A percentile compares a stretch with the other conserved stretches of the same genome.
phyloP scores from a whole-genome alignment of 345 rosid genomes.

The Firmiana major region DNA sequence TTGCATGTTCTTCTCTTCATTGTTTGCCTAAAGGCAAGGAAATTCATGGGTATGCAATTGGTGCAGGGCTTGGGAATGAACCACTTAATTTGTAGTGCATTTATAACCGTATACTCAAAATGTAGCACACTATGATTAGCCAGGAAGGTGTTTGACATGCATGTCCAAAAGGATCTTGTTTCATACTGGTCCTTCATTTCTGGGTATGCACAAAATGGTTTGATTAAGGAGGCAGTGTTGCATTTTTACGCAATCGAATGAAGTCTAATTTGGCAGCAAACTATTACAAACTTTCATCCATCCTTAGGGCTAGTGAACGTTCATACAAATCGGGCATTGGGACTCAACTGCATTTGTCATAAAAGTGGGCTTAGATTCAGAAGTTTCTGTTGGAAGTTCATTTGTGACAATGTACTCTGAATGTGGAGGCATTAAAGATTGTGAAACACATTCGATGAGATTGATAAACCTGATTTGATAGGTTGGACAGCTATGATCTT shows the following conservation, averaged over 20 bases:
- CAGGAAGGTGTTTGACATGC: conserved; percentile 52
- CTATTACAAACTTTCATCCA: conserved; percentile 52
- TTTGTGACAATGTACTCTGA: conserved; percentile 64
- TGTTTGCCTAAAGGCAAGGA: conserved; percentile 51
- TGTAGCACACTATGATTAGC: conserved; percentile 50
- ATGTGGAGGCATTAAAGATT: conserved; percentile 63
- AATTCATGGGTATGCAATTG: conserved; percentile 54
- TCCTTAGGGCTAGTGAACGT: conserved; percentile 46
- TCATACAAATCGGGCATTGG: conserved; percentile 45
- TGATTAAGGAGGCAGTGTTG: conserved; percentile 45
- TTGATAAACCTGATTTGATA: conserved; percentile 54
- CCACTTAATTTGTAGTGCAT: conserved; percentile 49
- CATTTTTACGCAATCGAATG: conserved; percentile 51
- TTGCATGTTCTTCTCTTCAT: conserved; percentile 40
- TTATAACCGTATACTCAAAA: conserved; percentile 51
- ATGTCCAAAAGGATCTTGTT: conserved; percentile 49
- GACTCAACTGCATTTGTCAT: conserved; percentile 52
- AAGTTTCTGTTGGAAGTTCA: conserved; percentile 68
- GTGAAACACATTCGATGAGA: conserved; percentile 52
- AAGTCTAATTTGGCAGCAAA: conserved; percentile 36
- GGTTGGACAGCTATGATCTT: conserved; percentile 72
- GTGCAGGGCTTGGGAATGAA: conserved; percentile 40
- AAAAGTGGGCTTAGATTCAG: conserved; percentile 50
- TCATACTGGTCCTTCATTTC: conserved; percentile 57
- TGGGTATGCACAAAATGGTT: conserved; percentile 55